Base-by-base conservation (phyloP, 2,329 filamentous ascomycete genomes). In the Diaporthe humulicola region DNA sequence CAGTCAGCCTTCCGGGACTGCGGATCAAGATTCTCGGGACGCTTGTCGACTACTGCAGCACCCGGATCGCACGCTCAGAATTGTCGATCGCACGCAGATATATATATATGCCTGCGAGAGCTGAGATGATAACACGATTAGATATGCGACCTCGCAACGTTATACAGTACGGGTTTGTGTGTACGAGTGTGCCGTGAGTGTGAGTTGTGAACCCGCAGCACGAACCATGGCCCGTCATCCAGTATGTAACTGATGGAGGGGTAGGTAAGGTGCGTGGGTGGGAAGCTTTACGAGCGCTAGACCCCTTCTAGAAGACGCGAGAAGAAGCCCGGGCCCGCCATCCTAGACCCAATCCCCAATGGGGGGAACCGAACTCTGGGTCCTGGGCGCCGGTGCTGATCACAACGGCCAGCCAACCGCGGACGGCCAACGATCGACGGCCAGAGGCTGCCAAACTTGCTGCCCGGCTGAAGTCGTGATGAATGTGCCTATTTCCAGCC, bases 271-370 rank as follows among this genome's bases (percentile, higher is more conserved):
- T n/a, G n/a, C n/a, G n/a, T n/a, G n/a, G 57, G 33, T 45, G 45
- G 52, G 57, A 52, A 42, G 60, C 57, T 45, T 4, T 33, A 15
- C 25, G 28, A 60, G n/a, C 52, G 56, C 56, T 74, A 67, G 30
- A 40, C 73, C 58, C 19, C 25, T 74, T 76, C 74, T 72, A 76
- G 72, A 76, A 76, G n/a, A 48, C 36, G 17, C 74, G 48, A 72
- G 74, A 76, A 76, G 45, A 28, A 28, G 36, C 50, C 50, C 30
- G 60, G 58, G 30, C 71, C 71, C 40, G 67, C 54, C 71, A 60
- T 60, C 72, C 54, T 45, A 60, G 42, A 28, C 54, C 42, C 40
- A 48, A 38, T 60, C 48, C 48, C 48, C n/a, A 52, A 14, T 1
- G n/a, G n/a, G n/a, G n/a, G 60, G 61, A 58, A 28, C 71, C 52